Evolutionary conservation across 306 rosid genomes (phyloP).

Genomic region (Bauhinia variegata): DNA sequence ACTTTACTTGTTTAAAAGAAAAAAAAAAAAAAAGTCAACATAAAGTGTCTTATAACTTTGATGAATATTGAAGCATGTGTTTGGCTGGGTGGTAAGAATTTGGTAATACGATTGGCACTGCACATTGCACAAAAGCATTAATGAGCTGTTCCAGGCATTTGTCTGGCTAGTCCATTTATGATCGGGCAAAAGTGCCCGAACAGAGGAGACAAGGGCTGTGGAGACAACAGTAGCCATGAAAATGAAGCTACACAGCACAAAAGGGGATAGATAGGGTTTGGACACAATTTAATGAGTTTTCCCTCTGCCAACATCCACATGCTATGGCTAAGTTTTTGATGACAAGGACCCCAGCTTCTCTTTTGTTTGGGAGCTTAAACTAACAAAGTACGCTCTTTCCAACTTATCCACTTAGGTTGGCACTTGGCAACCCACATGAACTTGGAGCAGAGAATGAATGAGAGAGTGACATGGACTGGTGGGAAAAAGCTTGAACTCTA

Average conservation of each 20-base stretch:
- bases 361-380: too few species aligned
- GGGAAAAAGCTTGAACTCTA: neutral
- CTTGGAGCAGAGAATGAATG: neutral
- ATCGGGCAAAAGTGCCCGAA: conserved; percentile 23
- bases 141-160: too few species aligned
- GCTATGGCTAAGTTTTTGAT: conserved; percentile 15
- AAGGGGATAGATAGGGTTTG: neutral
- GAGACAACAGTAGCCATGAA: conserved; percentile 39
- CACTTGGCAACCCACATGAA: neutral
- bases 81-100: too few species aligned
- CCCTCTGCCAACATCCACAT: conserved; percentile 38
- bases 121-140: neutral
- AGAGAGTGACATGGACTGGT: too few species aligned
- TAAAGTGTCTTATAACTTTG: too few species aligned
- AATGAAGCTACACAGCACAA: conserved; percentile 27
- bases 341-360: too few species aligned
- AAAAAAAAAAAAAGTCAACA: too few species aligned
- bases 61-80: too few species aligned
- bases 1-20: too few species aligned
- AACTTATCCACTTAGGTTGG: neutral
- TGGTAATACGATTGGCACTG: too few species aligned
- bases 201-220: conserved; percentile 41
- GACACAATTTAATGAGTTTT: too few species aligned
- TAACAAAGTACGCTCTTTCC: too few species aligned
- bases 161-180: conserved; percentile 28